These are phyloP conservation scores for Nemania sp. DNA, from an alignment of 2,329 filamentous ascomycete species.

Conservation along the genomic window DNA sequence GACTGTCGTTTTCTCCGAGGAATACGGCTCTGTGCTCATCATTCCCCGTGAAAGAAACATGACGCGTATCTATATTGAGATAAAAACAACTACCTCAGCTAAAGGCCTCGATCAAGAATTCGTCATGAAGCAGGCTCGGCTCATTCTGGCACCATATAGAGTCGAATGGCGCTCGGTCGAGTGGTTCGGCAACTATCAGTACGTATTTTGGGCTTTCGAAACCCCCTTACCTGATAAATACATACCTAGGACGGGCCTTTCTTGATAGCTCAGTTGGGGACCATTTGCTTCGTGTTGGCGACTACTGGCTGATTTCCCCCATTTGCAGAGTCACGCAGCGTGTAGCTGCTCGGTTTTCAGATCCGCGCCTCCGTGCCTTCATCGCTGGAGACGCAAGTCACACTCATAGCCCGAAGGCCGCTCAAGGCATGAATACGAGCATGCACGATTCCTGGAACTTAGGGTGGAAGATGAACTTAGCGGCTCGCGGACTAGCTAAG, in stretches of 20 bases:
- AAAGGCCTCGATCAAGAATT: constrained; percentile 69
- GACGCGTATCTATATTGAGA: constrained; percentile 73
- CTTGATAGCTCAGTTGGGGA: no score
- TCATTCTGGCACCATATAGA: constrained; percentile 69
- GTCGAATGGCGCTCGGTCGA: constrained; percentile 70
- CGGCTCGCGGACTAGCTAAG: constrained; percentile 67
- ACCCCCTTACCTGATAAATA: background rate
- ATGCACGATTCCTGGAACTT: constrained; percentile 69
- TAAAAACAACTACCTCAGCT: constrained; percentile 59
- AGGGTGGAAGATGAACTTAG: constrained; percentile 59
- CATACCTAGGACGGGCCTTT: no score
- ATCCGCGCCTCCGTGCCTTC: constrained; percentile 72
- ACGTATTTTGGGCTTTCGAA: background rate
- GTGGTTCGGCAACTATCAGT: constrained; percentile 79
- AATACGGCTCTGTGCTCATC: constrained; percentile 77
- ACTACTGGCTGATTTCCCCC: background rate
- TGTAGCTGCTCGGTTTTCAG: constrained; percentile 76
- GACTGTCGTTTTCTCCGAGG: constrained; percentile 74
- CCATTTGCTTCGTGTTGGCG: background rate
- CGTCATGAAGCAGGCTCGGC: constrained; percentile 74
- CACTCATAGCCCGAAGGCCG: constrained; percentile 72
- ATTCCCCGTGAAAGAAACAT: constrained; percentile 79
- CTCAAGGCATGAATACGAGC: constrained; percentile 69
- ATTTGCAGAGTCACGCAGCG: constrained; percentile 69
- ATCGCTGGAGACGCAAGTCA: constrained; percentile 73